These are phyloP conservation scores for Talaromyces borbonicus DNA, from an alignment of 495 filamentous ascomycete genomes.

Conservation along the genomic window DNA sequence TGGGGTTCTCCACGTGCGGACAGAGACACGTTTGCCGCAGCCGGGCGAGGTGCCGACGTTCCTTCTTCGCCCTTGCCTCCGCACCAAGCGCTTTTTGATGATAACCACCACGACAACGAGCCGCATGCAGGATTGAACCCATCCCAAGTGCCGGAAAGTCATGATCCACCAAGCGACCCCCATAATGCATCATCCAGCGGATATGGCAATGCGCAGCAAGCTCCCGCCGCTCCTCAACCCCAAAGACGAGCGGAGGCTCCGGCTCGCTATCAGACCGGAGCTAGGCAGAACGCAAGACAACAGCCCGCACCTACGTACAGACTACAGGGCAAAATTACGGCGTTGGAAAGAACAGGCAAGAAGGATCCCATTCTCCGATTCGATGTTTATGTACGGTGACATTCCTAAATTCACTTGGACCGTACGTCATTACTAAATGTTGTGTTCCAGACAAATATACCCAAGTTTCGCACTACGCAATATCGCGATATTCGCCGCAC, in stretches of 20 bases:
- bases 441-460: conserved; percentile 74
- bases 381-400: conserved; percentile 77
- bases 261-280: conserved; percentile 37
- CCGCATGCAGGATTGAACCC: conserved; percentile 13
- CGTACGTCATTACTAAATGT: conserved; percentile 5
- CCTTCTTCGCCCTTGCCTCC: conserved; percentile 45
- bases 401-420: no score
- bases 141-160: conserved; percentile 12
- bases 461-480: conserved; percentile 93
- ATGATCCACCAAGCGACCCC: conserved; percentile 31
- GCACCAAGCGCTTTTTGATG: conserved; percentile 32
- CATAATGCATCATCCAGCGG: conserved; percentile 35
- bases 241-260: conserved; percentile 40
- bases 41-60: conserved; percentile 37
- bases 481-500: conserved; percentile 94
- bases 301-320: conserved; percentile 60
- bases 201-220: conserved; percentile 28
- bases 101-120: conserved; percentile 15
- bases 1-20: conserved; percentile 70
- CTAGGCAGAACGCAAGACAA: conserved; percentile 30
- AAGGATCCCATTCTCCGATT: conserved; percentile 95
- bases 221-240: conserved; percentile 27
- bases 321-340: conserved; percentile 88
- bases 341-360: conserved; percentile 80
- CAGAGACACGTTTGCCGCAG: conserved; percentile 40